A percentile compares a stretch with the other conserved stretches of the same genome.
These are phyloP conservation scores for Ogataea zsoltii DNA, from an alignment of 805 yeast species.

Conservation along the genomic window DNA sequence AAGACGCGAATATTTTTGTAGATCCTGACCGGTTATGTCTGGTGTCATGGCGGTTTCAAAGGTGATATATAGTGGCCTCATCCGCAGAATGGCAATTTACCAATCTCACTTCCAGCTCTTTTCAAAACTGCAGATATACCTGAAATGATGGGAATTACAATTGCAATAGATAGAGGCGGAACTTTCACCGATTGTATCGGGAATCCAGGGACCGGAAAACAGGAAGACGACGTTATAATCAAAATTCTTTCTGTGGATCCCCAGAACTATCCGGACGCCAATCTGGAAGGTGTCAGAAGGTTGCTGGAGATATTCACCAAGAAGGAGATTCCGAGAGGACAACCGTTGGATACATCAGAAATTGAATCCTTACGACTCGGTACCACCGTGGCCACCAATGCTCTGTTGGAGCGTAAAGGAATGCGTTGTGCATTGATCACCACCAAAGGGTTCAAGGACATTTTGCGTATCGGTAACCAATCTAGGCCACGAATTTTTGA, in stretches of 20 bases:
- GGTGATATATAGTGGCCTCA: too few species aligned
- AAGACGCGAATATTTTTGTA: neutral
- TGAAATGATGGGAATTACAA: constrained; percentile 29
- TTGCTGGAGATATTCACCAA: constrained; percentile 61
- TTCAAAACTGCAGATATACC: too few species aligned
- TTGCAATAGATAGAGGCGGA: constrained; percentile 69
- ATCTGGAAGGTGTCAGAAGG: constrained; percentile 84
- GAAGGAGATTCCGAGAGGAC: constrained; percentile 53
- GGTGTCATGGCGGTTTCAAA: too few species aligned
- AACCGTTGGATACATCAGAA: constrained; percentile 56
- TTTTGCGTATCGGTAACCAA: constrained; percentile 82
- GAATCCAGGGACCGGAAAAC: constrained; percentile 47
- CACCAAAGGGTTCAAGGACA: constrained; percentile 84
- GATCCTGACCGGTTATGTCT: too few species aligned
- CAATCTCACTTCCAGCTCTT: too few species aligned
- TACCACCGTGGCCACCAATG: constrained; percentile 93
- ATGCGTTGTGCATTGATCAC: constrained; percentile 80
- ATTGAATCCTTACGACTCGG: constrained; percentile 81
- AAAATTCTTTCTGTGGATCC: constrained; percentile 83
- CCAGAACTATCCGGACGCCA: constrained; percentile 80
- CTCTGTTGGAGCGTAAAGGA: constrained; percentile 87
- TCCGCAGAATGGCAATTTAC: too few species aligned
- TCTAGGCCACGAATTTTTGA: constrained; percentile 88
- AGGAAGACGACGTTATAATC: constrained; percentile 38
- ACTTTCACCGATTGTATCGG: constrained; percentile 79